phyloP scores from a whole-genome alignment of 1,139 yeast genomes.

The Nakaseomyces nivariensis region DNA sequence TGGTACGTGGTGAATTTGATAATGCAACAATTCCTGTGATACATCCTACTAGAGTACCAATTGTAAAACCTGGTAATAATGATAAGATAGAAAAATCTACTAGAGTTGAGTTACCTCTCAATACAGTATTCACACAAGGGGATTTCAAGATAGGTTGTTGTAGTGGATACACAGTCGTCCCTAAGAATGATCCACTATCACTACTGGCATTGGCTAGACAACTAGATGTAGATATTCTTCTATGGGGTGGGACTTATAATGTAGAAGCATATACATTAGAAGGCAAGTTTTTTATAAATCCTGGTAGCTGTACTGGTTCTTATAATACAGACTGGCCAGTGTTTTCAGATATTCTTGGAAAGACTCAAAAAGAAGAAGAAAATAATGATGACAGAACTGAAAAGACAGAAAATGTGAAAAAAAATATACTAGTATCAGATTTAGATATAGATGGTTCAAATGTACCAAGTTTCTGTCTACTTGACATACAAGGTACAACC shows the following conservation, averaged over 20 bases:
- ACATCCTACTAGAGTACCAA: conserved; percentile 41
- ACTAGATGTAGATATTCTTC: conserved; percentile 78
- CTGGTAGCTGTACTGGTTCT: conserved; percentile 96
- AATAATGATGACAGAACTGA: conserved; percentile 7
- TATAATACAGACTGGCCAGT: conserved; percentile 49
- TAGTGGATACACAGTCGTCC: conserved; percentile 76
- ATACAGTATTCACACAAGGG: conserved; percentile 58
- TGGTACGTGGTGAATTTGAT: conserved; percentile 77
- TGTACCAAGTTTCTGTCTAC: conserved; percentile 80
- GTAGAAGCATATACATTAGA: conserved; percentile 91
- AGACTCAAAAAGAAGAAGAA: conserved; percentile 11
- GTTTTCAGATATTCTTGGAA: conserved; percentile 14
- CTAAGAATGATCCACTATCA: conserved; percentile 79
- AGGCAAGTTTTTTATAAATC: conserved; percentile 85
- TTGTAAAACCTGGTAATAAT: neutral
- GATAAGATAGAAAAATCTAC: neutral
- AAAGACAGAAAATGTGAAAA: neutral
- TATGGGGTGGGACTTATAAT: conserved; percentile 96
- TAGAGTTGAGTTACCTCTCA: conserved; percentile 54
- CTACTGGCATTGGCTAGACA: conserved; percentile 76
- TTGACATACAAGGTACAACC: conserved; percentile 69
- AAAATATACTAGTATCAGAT: neutral
- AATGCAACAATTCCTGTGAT: conserved; percentile 36
- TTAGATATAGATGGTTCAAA: conserved; percentile 28
- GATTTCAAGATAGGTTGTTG: conserved; percentile 73